Percentiles rank a stretch among this genome's conserved stretches.
Evolutionary conservation across 371 early-diverging fungal genomes (phyloP).

Genomic region (Dentiscutata heterogama): DNA sequence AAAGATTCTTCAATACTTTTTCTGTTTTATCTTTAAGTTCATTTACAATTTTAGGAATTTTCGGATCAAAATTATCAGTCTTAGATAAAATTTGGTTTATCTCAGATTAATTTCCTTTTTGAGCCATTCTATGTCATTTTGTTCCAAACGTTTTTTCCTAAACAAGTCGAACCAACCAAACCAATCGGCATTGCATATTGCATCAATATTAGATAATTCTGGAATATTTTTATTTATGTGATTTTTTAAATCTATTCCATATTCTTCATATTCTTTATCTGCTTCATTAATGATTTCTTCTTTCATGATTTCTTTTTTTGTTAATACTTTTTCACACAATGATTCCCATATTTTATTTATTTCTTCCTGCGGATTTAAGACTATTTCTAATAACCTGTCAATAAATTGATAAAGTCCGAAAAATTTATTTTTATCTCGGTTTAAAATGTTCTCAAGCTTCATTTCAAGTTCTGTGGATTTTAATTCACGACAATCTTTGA

Average conservation of each 20-base stretch:
- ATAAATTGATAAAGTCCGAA: not conserved
- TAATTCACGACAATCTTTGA: not conserved
- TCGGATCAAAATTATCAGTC: too few relatives aligned
- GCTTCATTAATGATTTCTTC: slow-evolving; percentile 20
- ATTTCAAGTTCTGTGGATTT: not conserved
- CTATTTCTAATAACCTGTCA: not conserved
- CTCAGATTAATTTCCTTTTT: not conserved
- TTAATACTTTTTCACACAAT: not conserved
- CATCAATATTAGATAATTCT: not conserved
- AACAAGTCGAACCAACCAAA: too few relatives aligned
- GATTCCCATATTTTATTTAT: not conserved
- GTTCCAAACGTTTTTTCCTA: not conserved
- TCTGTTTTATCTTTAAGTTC: not conserved
- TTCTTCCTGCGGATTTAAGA: not conserved
- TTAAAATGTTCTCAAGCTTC: not conserved
- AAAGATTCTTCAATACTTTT: not conserved
- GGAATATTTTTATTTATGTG: not conserved
- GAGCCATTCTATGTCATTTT: not conserved
- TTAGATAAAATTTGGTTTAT: not conserved
- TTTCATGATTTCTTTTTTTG: not conserved
- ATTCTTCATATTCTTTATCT: not conserved
- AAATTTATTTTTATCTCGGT: slow-evolving; percentile 6
- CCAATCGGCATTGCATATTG: not conserved
- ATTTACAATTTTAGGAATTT: not conserved
- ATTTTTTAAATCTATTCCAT: too few relatives aligned